Conservation (phyloP, 352 stramenopile species). For the Phytophthora vignae region DNA sequence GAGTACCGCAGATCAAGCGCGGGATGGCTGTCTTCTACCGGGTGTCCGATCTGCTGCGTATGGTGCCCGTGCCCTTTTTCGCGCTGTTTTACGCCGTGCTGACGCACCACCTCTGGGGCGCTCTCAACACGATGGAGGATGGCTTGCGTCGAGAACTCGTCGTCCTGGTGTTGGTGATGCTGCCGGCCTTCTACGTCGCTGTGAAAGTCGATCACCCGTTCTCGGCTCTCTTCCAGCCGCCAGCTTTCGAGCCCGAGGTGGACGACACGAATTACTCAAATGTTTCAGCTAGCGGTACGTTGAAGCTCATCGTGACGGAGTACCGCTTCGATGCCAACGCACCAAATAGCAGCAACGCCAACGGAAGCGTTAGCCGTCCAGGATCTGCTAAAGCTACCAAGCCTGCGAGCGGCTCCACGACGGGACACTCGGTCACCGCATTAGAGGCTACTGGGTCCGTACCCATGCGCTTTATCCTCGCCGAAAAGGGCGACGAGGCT, state of each 20-base stretch:
- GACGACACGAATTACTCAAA: constrained; percentile 29
- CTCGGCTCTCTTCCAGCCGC: constrained; percentile 65
- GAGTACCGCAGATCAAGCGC: constrained; percentile 19
- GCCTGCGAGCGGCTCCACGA: constrained; percentile 4
- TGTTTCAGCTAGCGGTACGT: constrained; percentile 38
- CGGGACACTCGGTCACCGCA: constrained; percentile 30
- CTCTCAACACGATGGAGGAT: constrained; percentile 48
- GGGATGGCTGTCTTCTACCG: constrained; percentile 47
- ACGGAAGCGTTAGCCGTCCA: constrained; percentile 33
- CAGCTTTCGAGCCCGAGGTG: constrained; percentile 32
- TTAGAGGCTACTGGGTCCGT: constrained; percentile 46
- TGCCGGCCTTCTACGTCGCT: constrained; percentile 72
- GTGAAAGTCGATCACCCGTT: constrained; percentile 82
- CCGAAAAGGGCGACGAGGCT: constrained; percentile 78
- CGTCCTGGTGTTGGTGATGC: constrained; percentile 63
- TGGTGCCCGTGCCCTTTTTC: constrained; percentile 71
- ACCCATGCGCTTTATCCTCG: constrained; percentile 73
- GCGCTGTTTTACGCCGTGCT: constrained; percentile 76
- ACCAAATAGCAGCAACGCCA: constrained; percentile 18
- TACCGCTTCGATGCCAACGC: constrained; percentile 61
- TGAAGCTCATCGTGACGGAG: constrained; percentile 83
- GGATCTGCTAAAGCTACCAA: constrained; percentile 16
- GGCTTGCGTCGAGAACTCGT: constrained; percentile 60
- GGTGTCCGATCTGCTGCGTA: constrained; percentile 48
- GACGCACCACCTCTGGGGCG: constrained; percentile 66